phyloP scores from a whole-genome alignment of 2,329 filamentous ascomycete species.

The Botrytis galanthina region DNA sequence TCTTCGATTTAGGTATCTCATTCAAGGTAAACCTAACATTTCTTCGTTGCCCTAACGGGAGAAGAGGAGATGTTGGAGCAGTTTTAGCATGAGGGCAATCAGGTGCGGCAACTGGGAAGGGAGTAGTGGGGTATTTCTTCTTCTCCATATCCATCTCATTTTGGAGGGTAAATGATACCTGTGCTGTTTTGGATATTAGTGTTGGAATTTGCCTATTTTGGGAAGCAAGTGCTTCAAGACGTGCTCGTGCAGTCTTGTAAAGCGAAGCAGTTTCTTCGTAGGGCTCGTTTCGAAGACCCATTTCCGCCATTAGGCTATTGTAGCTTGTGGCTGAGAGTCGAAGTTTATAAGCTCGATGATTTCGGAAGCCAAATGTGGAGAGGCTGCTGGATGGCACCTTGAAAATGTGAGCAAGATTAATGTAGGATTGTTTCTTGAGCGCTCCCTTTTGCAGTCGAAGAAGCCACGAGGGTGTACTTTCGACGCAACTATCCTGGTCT shows the following conservation, averaged over 20 bases:
- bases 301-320: conserved; percentile 16
- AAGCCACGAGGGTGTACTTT: conserved; percentile 14
- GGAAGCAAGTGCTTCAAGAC: conserved; percentile 2
- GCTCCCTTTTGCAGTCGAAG: conserved; percentile 24
- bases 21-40: conserved; percentile 4
- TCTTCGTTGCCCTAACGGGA: conserved; percentile 2
- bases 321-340: conserved; percentile 24
- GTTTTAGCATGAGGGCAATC: neutral
- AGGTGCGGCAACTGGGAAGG: neutral
- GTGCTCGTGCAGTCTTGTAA: conserved; percentile 16
- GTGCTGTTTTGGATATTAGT: neutral
- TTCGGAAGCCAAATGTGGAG: conserved; percentile 13
- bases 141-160: neutral
- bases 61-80: neutral
- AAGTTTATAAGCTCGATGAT: conserved; percentile 16
- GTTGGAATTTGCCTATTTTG: neutral
- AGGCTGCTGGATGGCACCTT: conserved; percentile 17
- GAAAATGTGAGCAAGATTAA: conserved; percentile 26
- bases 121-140: conserved; percentile 12
- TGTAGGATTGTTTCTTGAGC: conserved; percentile 28
- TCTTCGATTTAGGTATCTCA: neutral
- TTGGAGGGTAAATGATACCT: neutral
- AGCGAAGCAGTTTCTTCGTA: conserved; percentile 15
- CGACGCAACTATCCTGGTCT: neutral
- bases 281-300: conserved; percentile 13